Conservation (phyloP, 768 basidiomycete species). For the Termitomyces sp. region DNA sequence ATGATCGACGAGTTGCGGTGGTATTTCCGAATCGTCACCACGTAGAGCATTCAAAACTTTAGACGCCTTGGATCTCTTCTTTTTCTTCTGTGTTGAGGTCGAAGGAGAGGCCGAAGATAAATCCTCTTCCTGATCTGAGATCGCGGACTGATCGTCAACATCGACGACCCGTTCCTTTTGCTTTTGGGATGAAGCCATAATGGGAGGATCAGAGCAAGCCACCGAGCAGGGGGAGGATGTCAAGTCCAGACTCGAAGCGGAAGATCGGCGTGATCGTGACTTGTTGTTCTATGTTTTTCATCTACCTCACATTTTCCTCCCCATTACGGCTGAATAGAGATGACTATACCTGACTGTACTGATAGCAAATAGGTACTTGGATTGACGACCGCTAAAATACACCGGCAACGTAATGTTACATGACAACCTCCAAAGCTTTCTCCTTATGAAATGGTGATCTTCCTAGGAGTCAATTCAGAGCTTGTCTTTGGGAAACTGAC, state of each 20-base stretch:
- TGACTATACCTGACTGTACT: too few relatives aligned
- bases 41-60: conserved; percentile 48
- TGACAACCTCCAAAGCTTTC: too few relatives aligned
- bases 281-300: conserved; percentile 3
- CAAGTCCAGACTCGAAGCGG: too few relatives aligned
- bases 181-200: conserved; percentile 35
- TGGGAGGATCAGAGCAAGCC: not conserved
- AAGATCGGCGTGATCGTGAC: not conserved
- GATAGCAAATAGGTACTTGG: too few relatives aligned
- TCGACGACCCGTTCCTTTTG: conserved; percentile 40
- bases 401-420: not conserved
- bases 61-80: conserved; percentile 74
- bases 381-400: not conserved
- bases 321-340: too few relatives aligned
- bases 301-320: too few relatives aligned
- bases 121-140: conserved; percentile 28
- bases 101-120: conserved; percentile 34
- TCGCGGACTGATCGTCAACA: conserved; percentile 34
- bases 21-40: conserved; percentile 49
- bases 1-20: conserved; percentile 60
- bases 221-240: not conserved
- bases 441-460: conserved; percentile 29
- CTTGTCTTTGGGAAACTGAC: conserved; percentile 45
- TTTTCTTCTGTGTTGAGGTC: conserved; percentile 64
- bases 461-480: conserved; percentile 40